Evolutionary conservation across 2,329 filamentous ascomycete genomes (phyloP), one percentile per base, ranked within the genome.

Genomic region (Trichothecium sympodiale): DNA sequence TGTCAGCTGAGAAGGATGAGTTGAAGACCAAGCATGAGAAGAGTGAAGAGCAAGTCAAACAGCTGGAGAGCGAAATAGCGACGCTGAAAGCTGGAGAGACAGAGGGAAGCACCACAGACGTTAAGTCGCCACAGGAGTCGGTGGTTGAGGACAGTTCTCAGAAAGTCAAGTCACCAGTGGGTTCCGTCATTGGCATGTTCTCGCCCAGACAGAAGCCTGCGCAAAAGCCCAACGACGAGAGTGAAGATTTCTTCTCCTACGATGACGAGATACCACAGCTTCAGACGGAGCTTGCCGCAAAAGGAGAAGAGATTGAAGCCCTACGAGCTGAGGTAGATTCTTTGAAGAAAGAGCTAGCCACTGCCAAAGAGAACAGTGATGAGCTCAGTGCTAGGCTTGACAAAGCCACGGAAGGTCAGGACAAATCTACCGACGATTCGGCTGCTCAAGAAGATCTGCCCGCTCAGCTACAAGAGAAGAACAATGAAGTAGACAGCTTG

Each of bases 211-310:
- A 66, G 26, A 64, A 63, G 40, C 29, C 27, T n/a, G 43, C 58
- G 5, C 46, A 58, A 32, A 47, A 49, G 15, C 44, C 52, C 7
- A 52, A 56, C 23, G 51, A 56, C 7, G 51, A 50, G 43, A 46
- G 52, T 3, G 55, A 59, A 4, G 61, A 94, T 33, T 82, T 95
- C 58, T 95, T 95, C 59, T 94, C 87, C 0, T 93, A 87, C 47
- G 88, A 96, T 39, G 80, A 81, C 34, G 89, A 96, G 57, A 68
- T 93, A 12, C 83, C 84, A 3, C 76, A 83, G 36, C 61, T 94
- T n/a, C 81, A 93, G 49, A 69, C 73, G 2, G 81, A 91, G 45
- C 56, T 91, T 4, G 69, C 77, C 35, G 71, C 78, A 38, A 83
- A 82, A 48, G 65, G 79, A 9, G 71, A 74, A 29, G 79, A 89